phyloP scores from a whole-genome alignment of 495 filamentous ascomycete genomes.

The Hypoxylon lienhwacheense region DNA sequence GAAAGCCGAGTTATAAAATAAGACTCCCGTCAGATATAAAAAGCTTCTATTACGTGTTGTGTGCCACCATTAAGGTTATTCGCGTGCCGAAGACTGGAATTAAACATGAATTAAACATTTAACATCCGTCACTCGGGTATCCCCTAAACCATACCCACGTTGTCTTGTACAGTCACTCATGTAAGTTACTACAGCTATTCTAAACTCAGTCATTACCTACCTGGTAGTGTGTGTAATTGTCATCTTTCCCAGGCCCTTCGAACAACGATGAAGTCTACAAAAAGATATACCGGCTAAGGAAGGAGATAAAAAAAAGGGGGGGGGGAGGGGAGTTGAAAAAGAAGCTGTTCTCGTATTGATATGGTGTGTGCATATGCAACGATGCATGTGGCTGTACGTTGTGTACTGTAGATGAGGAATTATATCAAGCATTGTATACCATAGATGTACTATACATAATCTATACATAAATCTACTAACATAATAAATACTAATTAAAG shows the following conservation, averaged over 20 bases:
- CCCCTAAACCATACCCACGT: no score
- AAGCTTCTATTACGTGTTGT: conserved; percentile 11
- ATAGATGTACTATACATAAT: conserved; percentile 4
- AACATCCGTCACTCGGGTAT: conserved; percentile 29
- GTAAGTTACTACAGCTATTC: no score
- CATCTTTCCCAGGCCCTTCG: no score
- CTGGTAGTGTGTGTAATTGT: no score
- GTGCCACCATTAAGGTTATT: conserved; percentile 31
- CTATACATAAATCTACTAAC: conserved; percentile 21
- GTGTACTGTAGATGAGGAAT: conserved; percentile 7
- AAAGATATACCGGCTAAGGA: neutral
- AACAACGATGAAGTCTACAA: no score
- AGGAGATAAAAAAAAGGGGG: neutral
- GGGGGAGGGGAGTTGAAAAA: no score
- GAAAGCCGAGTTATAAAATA: conserved; percentile 13
- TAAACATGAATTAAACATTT: no score
- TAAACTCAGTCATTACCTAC: no score
- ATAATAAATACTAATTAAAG: conserved; percentile 22
- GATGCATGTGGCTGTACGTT: conserved; percentile 28
- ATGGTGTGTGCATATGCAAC: conserved; percentile 11
- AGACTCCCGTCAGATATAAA: conserved; percentile 17
- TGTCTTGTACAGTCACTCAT: no score
- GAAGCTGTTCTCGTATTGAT: conserved; percentile 26
- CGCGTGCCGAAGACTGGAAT: conserved; percentile 18
- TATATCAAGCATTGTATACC: no score